Evolutionary conservation across 495 filamentous ascomycete species (phyloP), one percentile per base, ranked within the genome.

Genomic region (Cercophora samala): DNA sequence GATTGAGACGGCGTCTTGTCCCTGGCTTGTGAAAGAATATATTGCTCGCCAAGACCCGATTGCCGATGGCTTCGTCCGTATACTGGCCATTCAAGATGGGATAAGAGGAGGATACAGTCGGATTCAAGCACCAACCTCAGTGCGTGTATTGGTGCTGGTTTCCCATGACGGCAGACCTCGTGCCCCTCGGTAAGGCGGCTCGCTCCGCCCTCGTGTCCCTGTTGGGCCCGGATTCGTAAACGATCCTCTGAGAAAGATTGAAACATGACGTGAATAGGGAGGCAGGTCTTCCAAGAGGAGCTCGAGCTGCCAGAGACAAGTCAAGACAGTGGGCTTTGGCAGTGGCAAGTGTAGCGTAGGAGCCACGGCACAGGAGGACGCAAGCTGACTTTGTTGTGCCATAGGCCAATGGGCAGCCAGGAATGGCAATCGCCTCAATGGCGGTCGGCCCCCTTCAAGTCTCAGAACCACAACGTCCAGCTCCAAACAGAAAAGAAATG

Each of bases 351-450:
- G 5, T 18, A 56, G 56, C 32, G 55, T 60, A 19, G 32, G 6
- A 61, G n/a, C 23, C 25, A 17, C 59, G 59, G 59, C 15, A 15
- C 53, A 23, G n/a, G 18, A 22, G 13, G 37, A 46, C 53, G 6
- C n/a, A 18, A 56, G 53, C 53, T 56, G 53, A 56, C 53, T 21
- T 19, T 23, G 2, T 52, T 53, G 66, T 24, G 53, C 53, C 21
- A 51, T 24, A 32, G 60, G 62, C 73, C 69, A 75, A 75, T 70
- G 61, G 65, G n/a, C 58, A n/a, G 5, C 58, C 63, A 53, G 32
- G 29, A 68, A 64, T 63, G 51, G 64, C 60, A 68, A 23, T 74
- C 70, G 74, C 74, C 72, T 61, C 74, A 72, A 69, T 59, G 70
- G 74, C 74, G 74, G 72, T 72, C 67, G 37, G 37, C 15, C 37